Conservation (phyloP, 1,284 basidiomycete genomes). For the Cutaneotrichosporon sp. region DNA sequence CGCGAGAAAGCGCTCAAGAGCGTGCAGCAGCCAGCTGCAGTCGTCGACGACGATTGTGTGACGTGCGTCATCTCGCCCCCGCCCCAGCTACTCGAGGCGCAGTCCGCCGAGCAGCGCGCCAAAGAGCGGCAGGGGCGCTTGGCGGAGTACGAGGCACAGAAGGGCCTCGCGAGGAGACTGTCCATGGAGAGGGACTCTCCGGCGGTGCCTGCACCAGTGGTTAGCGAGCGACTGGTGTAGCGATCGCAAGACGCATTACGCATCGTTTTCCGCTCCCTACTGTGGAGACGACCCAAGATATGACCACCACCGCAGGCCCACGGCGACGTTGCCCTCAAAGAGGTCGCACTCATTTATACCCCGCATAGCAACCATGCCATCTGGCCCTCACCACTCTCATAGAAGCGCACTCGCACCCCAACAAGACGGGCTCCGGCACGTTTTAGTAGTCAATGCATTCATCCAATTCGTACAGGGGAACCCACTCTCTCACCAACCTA, state of each 20-base stretch:
- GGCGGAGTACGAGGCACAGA: slow-evolving; percentile 46
- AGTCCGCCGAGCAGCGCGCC: slow-evolving; percentile 34
- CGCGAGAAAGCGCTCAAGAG: slow-evolving; percentile 33
- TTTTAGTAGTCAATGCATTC: slow-evolving; percentile 31
- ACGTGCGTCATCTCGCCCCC: slow-evolving; percentile 46
- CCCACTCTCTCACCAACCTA: slow-evolving; percentile 17
- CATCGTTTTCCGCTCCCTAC: neutral
- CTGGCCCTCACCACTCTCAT: slow-evolving; percentile 7
- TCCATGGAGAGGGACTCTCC: slow-evolving; percentile 21
- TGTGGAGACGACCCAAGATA: neutral
- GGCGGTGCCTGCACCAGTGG: neutral
- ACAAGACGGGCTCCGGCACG: neutral
- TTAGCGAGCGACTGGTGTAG: slow-evolving; percentile 2
- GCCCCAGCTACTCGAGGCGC: slow-evolving; percentile 42
- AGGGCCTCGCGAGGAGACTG: slow-evolving; percentile 33
- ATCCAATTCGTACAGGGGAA: slow-evolving; percentile 33
- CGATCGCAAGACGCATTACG: neutral
- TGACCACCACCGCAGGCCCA: too few species aligned
- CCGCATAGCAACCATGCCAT: neutral
- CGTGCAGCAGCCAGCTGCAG: slow-evolving; percentile 36
- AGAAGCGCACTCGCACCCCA: neutral
- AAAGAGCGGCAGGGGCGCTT: slow-evolving; percentile 35
- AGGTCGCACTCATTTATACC: slow-evolving; percentile 1
- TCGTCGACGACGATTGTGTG: slow-evolving; percentile 44
- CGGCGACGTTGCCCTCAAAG: too few species aligned